A percentile compares a stretch with the other conserved stretches of the same genome.
Evolutionary conservation across 2,329 filamentous ascomycete genomes (phyloP).

Genomic region (Cercospora sp.): DNA sequence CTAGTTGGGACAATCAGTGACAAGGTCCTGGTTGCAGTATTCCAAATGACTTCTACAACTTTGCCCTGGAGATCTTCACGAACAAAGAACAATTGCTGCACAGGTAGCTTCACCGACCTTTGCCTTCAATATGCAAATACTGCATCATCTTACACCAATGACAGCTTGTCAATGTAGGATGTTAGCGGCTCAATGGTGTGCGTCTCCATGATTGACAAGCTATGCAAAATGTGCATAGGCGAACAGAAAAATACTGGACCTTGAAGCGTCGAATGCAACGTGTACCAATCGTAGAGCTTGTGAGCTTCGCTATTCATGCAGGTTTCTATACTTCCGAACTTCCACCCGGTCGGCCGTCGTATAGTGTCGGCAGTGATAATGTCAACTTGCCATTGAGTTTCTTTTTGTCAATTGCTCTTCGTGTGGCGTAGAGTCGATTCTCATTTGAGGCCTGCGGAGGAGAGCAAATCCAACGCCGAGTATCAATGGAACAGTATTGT

Average conservation of each 20-base stretch:
- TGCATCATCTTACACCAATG: not conserved
- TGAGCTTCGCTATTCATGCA: constrained; percentile 1
- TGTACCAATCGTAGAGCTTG: constrained; percentile 12
- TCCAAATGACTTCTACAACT: not conserved
- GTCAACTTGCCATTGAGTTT: not conserved
- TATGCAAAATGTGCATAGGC: not conserved
- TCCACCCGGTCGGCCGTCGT: not conserved
- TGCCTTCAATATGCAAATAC: not conserved
- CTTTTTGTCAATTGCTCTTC: not conserved
- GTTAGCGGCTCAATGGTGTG: not conserved
- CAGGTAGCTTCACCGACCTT: not conserved
- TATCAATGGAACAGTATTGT: not conserved
- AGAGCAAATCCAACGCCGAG: not conserved
- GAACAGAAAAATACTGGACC: not conserved
- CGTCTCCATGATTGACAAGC: not conserved
- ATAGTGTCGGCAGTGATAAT: not conserved
- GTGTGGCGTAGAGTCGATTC: not conserved
- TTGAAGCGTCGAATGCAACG: constrained; percentile 8
- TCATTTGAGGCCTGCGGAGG: not conserved
- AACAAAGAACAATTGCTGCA: not conserved
- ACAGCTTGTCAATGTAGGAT: not conserved
- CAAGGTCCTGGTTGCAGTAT: not conserved
- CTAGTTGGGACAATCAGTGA: not conserved
- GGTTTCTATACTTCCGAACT: not conserved
- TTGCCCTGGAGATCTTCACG: not conserved